phyloP scores from a whole-genome alignment of 495 filamentous ascomycete genomes.

The Tuber melanosporum region DNA sequence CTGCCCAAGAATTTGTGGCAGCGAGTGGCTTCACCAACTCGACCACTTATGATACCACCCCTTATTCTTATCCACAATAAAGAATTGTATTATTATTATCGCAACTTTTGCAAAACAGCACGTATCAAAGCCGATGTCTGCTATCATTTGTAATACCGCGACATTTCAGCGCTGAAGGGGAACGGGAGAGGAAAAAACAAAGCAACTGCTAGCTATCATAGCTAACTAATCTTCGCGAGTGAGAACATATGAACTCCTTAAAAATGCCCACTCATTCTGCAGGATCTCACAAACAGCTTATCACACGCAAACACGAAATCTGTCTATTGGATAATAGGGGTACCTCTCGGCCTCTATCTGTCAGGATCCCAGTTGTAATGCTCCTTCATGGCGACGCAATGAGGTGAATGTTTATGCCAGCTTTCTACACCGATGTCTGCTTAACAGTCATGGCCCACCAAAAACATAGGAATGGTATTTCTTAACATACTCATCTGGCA shows the following conservation, averaged over 20 bases:
- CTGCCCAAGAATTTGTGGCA: neutral
- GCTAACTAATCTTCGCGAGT: neutral
- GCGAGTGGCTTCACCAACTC: too few species aligned
- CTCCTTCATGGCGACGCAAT: neutral
- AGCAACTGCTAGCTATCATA: neutral
- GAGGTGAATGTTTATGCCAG: neutral
- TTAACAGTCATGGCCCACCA: neutral
- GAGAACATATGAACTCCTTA: neutral
- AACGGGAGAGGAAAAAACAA: neutral
- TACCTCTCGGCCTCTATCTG: neutral
- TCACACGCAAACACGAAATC: neutral
- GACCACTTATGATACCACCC: neutral
- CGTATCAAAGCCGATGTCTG: neutral
- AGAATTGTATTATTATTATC: neutral
- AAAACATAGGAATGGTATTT: neutral
- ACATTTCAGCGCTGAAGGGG: neutral
- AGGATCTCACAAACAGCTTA: neutral
- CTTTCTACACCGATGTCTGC: constrained; percentile 3
- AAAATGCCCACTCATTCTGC: neutral
- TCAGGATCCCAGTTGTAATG: neutral
- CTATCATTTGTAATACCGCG: neutral
- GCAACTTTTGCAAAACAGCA: neutral
- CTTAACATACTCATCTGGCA: constrained; percentile 20
- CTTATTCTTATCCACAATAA: neutral
- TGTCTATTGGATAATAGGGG: neutral